Conservation (phyloP, 176 grass and related monocot genomes). For the Otatea glauca region DNA sequence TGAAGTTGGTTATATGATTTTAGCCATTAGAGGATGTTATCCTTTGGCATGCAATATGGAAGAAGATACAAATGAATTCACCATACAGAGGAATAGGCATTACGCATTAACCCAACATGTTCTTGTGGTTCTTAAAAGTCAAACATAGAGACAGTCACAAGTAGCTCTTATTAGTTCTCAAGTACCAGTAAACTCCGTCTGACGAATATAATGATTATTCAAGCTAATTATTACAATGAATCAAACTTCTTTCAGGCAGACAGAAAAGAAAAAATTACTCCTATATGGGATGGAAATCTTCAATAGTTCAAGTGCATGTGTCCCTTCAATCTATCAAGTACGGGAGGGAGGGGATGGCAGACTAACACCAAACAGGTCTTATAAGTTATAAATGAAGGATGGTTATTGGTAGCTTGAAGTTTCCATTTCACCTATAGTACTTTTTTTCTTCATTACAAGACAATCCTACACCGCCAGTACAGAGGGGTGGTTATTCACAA, state of each 20-base stretch:
- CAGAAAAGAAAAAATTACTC: slow-evolving; percentile 3
- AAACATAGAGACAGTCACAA: neutral
- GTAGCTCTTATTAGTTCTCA: slow-evolving; percentile 18
- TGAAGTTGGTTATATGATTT: neutral
- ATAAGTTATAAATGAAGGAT: neutral
- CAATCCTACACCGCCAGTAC: neutral
- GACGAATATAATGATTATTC: slow-evolving; percentile 25
- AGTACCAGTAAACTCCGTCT: neutral
- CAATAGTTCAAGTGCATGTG: slow-evolving; percentile 3
- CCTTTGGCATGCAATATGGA: neutral
- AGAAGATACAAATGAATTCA: neutral
- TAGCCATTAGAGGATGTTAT: neutral
- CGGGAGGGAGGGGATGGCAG: neutral
- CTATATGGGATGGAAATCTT: slow-evolving; percentile 1
- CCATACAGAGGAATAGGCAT: neutral
- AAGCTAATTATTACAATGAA: slow-evolving; percentile 9
- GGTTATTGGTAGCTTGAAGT: neutral
- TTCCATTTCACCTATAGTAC: neutral
- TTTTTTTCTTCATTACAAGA: neutral
- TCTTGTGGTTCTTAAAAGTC: neutral
- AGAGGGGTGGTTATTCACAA: neutral
- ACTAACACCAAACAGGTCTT: neutral
- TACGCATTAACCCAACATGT: neutral
- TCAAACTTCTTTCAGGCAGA: neutral
- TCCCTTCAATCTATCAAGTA: neutral